Percentiles rank a stretch among this genome's conserved stretches.
phyloP scores from a whole-genome alignment of 2,329 filamentous ascomycete species.

The Colletotrichum sp. region DNA sequence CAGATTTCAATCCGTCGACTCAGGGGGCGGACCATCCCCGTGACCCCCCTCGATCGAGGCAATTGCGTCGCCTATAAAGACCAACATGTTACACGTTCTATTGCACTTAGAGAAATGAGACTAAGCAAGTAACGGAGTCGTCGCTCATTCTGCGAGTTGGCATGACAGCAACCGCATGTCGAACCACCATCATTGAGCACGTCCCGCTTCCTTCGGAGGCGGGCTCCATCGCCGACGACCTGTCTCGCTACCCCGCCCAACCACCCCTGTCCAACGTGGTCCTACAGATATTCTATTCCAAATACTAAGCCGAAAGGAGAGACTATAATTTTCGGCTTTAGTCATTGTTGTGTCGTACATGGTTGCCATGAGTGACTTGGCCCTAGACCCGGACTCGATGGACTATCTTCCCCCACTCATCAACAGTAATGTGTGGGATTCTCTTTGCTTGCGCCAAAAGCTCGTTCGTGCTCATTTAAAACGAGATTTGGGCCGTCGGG shows the following conservation, averaged over 20 bases:
- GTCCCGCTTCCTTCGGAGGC: background rate
- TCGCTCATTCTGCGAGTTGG: too few relatives aligned
- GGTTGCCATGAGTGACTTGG: background rate
- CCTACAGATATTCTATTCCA: background rate
- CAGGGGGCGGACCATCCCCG: background rate
- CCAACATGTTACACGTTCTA: background rate
- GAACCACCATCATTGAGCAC: background rate
- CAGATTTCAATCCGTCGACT: background rate
- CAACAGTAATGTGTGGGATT: too few relatives aligned
- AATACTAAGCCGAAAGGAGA: background rate
- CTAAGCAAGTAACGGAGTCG: too few relatives aligned
- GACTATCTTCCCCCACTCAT: background rate
- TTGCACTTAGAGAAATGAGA: too few relatives aligned
- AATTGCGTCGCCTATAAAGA: background rate
- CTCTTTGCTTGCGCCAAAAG: background rate
- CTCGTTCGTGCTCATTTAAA: background rate
- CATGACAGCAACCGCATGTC: too few relatives aligned
- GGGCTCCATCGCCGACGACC: background rate
- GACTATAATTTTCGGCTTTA: background rate
- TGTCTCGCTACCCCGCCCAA: background rate
- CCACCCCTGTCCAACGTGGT: background rate
- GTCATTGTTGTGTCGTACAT: background rate
- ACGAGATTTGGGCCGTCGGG: background rate
- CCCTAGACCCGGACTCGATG: background rate
- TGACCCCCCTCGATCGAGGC: too few relatives aligned